Evolutionary conservation across 495 filamentous ascomycete species (phyloP).

Genomic region (Penicillium flavigenum): DNA sequence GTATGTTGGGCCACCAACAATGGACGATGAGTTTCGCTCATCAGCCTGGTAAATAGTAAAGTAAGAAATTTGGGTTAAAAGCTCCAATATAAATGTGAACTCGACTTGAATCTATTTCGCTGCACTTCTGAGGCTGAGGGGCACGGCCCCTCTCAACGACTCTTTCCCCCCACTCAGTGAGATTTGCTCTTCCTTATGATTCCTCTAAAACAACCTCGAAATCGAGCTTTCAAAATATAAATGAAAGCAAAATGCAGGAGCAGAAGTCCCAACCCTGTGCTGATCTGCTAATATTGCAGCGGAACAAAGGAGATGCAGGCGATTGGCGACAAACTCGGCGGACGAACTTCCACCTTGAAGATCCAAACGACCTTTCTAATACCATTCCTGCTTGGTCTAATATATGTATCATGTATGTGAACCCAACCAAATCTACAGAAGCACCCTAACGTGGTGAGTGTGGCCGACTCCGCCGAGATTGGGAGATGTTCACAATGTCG

Average conservation of each 20-base stretch:
- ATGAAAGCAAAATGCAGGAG: conserved; percentile 5
- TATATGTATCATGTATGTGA: conserved; percentile 6
- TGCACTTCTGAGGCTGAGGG: conserved; percentile 2
- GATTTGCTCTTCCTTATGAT: not conserved
- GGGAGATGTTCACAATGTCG: conserved; percentile 7
- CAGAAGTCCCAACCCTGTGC: not conserved
- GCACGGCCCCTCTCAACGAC: conserved; percentile 12
- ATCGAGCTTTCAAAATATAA: too few relatives aligned
- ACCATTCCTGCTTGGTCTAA: conserved; percentile 7
- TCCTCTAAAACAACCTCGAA: not conserved
- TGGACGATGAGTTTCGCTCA: conserved; percentile 16
- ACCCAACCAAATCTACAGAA: not conserved
- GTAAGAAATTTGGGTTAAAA: not conserved
- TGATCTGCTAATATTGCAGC: conserved; percentile 2
- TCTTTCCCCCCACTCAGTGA: not conserved
- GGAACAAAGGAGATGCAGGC: not conserved
- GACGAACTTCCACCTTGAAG: not conserved
- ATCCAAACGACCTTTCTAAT: not conserved
- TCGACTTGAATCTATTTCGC: not conserved
- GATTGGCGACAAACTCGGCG: conserved; percentile 4
- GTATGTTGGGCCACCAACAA: conserved; percentile 25
- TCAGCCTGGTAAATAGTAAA: conserved; percentile 5
- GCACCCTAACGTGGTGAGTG: not conserved
- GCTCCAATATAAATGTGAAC: not conserved
- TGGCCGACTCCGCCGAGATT: not conserved